Percentiles rank a stretch among this genome's conserved stretches.
phyloP scores from a whole-genome alignment of 1,284 basidiomycete species.

The Sanghuangporus sanghuang region DNA sequence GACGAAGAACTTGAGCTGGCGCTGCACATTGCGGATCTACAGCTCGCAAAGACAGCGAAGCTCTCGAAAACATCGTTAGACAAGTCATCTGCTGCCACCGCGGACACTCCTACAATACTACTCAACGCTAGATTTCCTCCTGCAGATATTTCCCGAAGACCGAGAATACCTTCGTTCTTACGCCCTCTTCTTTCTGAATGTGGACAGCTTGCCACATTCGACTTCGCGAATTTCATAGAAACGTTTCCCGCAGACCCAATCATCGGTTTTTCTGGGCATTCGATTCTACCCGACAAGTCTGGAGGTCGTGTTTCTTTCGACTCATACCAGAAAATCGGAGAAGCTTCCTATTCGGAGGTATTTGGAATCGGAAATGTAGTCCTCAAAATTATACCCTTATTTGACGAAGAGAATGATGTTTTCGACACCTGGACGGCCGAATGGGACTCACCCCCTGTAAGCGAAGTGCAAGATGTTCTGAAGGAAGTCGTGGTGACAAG shows the following conservation, averaged over 20 bases:
- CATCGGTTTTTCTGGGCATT: conserved; percentile 37
- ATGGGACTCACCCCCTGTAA: conserved; percentile 58
- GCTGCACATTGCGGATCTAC: conserved; percentile 13
- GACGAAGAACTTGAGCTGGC: conserved; percentile 16
- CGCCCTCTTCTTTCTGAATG: conserved; percentile 62
- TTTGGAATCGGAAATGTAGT: conserved; percentile 84
- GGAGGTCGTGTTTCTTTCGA: conserved; percentile 19
- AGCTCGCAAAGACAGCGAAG: not conserved
- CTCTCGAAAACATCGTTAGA: not conserved
- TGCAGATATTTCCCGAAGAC: conserved; percentile 22
- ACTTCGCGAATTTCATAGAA: conserved; percentile 76
- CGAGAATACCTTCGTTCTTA: conserved; percentile 43
- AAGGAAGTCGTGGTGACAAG: conserved; percentile 87
- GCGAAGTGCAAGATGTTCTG: conserved; percentile 70
- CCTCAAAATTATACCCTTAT: conserved; percentile 80
- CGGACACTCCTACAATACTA: not conserved
- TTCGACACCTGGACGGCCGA: conserved; percentile 18
- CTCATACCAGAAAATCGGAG: conserved; percentile 81
- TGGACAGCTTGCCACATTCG: conserved; percentile 56
- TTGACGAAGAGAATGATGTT: conserved; percentile 37
- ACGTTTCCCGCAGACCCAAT: conserved; percentile 60
- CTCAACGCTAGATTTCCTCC: not conserved
- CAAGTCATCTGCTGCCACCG: not conserved
- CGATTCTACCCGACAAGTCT: conserved; percentile 26
- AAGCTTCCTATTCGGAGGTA: conserved; percentile 98